Conservation (phyloP, 2,329 filamentous ascomycete genomes). For the Alternaria sp. region DNA sequence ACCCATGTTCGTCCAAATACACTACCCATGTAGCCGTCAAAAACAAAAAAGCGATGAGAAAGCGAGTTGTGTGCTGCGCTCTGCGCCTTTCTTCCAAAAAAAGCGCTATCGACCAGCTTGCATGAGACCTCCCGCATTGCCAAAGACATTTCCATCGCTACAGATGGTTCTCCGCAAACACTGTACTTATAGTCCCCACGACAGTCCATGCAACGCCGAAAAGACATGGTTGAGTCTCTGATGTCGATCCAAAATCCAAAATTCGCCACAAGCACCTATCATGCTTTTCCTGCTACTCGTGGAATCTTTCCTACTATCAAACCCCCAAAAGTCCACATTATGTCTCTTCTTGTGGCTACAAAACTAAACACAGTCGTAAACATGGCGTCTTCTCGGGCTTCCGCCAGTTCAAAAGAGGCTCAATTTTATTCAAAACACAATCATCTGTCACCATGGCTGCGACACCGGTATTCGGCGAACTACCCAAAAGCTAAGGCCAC, state of each 20-base stretch:
- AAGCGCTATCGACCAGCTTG: neutral
- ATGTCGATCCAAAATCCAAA: neutral
- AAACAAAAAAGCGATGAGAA: too few relatives aligned
- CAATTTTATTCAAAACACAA: neutral
- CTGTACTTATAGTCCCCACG: neutral
- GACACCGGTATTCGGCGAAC: neutral
- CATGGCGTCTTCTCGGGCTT: neutral
- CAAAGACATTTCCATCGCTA: neutral
- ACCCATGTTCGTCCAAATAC: too few relatives aligned
- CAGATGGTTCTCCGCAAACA: neutral
- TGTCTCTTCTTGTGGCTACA: neutral
- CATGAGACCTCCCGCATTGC: neutral
- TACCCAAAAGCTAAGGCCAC: neutral
- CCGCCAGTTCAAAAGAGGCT: neutral
- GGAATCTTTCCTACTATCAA: neutral
- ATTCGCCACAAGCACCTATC: neutral
- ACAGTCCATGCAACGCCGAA: neutral
- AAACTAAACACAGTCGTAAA: neutral
- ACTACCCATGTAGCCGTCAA: too few relatives aligned
- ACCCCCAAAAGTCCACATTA: too few relatives aligned
- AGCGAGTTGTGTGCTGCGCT: neutral
- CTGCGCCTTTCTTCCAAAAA: neutral
- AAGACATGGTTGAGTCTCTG: neutral
- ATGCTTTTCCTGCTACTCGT: neutral
- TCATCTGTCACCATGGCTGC: neutral